Conservation (phyloP, 768 basidiomycete species). For the Suillus tomentosus region DNA sequence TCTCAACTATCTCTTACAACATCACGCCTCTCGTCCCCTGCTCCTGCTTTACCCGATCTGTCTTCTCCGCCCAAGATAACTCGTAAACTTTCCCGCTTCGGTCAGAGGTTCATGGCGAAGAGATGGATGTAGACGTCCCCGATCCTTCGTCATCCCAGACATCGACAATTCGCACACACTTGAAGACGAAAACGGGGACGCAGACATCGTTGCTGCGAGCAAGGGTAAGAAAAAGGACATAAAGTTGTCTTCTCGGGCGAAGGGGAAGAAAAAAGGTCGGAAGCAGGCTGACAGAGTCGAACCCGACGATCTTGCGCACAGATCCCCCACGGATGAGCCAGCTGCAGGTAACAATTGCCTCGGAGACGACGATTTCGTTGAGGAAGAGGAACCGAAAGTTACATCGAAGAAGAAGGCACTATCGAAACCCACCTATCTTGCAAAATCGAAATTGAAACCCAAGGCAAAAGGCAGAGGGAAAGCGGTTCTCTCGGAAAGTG, state of each 20-base stretch:
- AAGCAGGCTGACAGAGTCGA: constrained; percentile 27
- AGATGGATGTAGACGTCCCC: constrained; percentile 18
- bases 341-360: constrained; percentile 7
- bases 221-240: constrained; percentile 22
- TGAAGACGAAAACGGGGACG: background rate
- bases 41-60: constrained; percentile 21
- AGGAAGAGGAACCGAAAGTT: constrained; percentile 1
- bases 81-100: constrained; percentile 23
- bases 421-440: constrained; percentile 11
- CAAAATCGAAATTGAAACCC: constrained; percentile 22
- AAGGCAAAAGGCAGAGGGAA: constrained; percentile 38
- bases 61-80: constrained; percentile 20
- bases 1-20: constrained; percentile 39
- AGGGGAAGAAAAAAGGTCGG: constrained; percentile 31
- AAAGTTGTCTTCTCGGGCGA: constrained; percentile 24
- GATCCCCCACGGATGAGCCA: background rate
- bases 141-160: background rate
- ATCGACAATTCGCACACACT: background rate
- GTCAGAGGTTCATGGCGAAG: constrained; percentile 17
- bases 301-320: constrained; percentile 16
- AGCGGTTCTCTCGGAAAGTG: constrained; percentile 26
- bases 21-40: constrained; percentile 25
- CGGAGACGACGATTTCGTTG: constrained; percentile 7
- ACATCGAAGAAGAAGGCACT: constrained; percentile 27
- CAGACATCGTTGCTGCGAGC: background rate